Base-by-base conservation (phyloP, 2,329 filamentous ascomycete species). In the Emericellopsis atlantica region DNA sequence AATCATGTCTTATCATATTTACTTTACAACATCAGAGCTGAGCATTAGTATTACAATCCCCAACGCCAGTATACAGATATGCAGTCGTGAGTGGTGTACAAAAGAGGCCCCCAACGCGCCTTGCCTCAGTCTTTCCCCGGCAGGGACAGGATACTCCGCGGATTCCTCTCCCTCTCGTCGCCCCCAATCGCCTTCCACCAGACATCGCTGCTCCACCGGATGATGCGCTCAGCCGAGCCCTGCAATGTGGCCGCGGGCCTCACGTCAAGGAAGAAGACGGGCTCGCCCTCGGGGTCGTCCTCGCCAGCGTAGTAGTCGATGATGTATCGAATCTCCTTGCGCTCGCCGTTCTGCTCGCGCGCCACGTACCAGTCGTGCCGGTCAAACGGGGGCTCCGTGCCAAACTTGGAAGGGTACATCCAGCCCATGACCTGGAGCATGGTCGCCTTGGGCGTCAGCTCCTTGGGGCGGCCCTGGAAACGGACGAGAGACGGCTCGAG, bases 291-390 rank as follows among this genome's bases (percentile, higher is more conserved):
- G 3, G 81, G 77, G 54, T 93, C 87, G 1, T 84, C 81, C 21
- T 81, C 79, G 6, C 80, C 90, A 29, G 83, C 81, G 61, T 96
- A 96, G 63, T 95, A 96, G 61, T 98, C 92, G 57, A 98, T 98
- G 42, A 98, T 79, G 59, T 98, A 98, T 53, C 92, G 78, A 36
- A 95, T 70, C 66, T 95, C 81, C 57, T 81, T 82, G 52, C 68
- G 70, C 44, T 79, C 58, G 23, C 84, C 85, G 41, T 79, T 70
- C 38, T 74, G 62, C 29, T 81, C 73, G 46, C 92, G 74, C 48
- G 84, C 74, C 34, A 98, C 84, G 56, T 82, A 96, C 92, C 92
- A 98, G 59, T 98, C 92, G 58, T 98, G 92, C 46, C 92, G 79
- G 61, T 98, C 92, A 53, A 98, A 98, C 1, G 92, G 92, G 10